phyloP scores from a whole-genome alignment of 495 filamentous ascomycete genomes.

The Hypoxylon cercidicola region DNA sequence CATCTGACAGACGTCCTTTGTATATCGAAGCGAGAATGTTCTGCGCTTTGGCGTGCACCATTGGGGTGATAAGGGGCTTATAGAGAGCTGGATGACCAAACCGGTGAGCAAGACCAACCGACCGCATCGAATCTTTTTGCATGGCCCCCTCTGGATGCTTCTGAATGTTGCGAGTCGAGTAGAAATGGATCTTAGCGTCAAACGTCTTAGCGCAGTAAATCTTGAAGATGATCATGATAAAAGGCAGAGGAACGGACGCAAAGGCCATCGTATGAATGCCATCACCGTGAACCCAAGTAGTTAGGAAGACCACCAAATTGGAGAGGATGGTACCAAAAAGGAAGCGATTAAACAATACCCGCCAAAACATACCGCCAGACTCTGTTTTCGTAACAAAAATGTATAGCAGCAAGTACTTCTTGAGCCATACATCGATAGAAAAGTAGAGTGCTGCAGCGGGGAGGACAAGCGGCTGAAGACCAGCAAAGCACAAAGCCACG shows the following conservation, averaged over 20 bases:
- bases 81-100: conserved; percentile 95
- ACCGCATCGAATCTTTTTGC: conserved; percentile 57
- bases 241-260: conserved; percentile 77
- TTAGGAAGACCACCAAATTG: conserved; percentile 80
- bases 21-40: conserved; percentile 84
- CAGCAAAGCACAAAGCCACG: conserved; percentile 85
- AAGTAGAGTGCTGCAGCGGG: conserved; percentile 93
- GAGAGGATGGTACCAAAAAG: conserved; percentile 83
- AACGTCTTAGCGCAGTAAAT: conserved; percentile 80
- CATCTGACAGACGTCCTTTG: conserved; percentile 75
- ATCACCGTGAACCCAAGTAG: conserved; percentile 68
- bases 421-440: conserved; percentile 83
- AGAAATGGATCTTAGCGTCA: conserved; percentile 80
- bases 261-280: conserved; percentile 67
- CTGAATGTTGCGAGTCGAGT: conserved; percentile 70
- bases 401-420: conserved; percentile 95
- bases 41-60: conserved; percentile 92
- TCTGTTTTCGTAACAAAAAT: conserved; percentile 97
- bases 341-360: conserved; percentile 88
- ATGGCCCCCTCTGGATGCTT: conserved; percentile 55
- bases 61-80: conserved; percentile 88
- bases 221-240: conserved; percentile 88
- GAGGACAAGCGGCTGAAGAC: conserved; percentile 89
- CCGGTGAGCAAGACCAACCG: conserved; percentile 78
- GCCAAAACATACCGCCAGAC: conserved; percentile 94